Base-by-base conservation (phyloP, 768 basidiomycete genomes). In the Cystofilobasidium macerans region DNA sequence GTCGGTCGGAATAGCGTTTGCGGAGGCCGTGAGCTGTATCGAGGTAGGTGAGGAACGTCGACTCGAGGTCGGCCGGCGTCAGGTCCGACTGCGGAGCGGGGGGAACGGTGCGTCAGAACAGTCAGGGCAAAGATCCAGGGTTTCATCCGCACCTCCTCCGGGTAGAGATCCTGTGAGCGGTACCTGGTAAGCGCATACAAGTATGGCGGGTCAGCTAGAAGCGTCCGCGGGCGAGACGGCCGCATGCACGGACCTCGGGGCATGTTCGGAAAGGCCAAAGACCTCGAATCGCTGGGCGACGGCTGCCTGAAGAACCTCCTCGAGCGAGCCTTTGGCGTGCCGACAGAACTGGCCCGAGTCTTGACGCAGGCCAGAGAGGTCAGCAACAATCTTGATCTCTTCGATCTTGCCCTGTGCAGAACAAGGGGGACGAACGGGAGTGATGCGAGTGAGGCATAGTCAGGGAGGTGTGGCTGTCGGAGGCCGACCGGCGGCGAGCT, bases 141-240 rank as follows among this genome's bases (percentile, higher is more conserved):
- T n/a, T n/a, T n/a, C n/a, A n/a, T n/a, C n/a, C 78, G 71, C 73
- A 93, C 92, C 84, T 99, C 95, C 79, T 98, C 95, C 24, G 94
- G 93, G 75, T 95, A 98, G 33, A 98, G 78, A 74, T 99, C 92
- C 38, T 81, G 75, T 1, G 71, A 65, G 65, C 89, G 81, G 77
- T 92, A 94, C 32, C 94, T 68, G n/a, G 12, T 8, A 1, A 40
- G n/a, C 8, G 36, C 22, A 26, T 6, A 32, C 16, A 22, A 11
- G 8, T 57, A 33, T 9, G 1, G 6, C 30, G 5, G 45, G 47
- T 35, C 14, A 57, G 24, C n/a, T 9, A 5, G 54, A 26, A 4
- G 20, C 7, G 9, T n/a, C 2, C 2, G 11, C n/a, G 22, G 0
- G 47, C 1, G 13, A 28, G n/a, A 16, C 2, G 12, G 1, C 5